Evolutionary conservation across 2,329 filamentous ascomycete genomes (phyloP).

Genomic region (Ilyonectria sp.): DNA sequence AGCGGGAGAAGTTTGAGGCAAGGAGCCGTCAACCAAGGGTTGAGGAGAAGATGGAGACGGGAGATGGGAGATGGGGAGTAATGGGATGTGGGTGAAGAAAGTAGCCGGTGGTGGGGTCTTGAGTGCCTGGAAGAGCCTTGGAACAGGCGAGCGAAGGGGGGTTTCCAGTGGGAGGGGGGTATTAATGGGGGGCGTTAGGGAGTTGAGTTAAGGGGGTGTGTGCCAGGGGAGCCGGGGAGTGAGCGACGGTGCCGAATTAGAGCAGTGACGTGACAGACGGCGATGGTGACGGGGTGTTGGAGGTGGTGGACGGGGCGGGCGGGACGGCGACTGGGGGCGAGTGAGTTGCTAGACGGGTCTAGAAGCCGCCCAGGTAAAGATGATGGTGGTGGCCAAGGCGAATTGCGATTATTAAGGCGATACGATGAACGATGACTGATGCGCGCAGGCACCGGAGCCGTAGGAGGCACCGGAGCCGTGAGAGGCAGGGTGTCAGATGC

Average conservation of each 20-base stretch:
- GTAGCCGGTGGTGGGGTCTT: conserved; percentile 47
- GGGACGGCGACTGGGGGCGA: not conserved
- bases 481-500: no score
- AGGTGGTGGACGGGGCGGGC: not conserved
- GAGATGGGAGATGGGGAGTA: conserved; percentile 24
- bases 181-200: conserved; percentile 32
- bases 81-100: conserved; percentile 35
- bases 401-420: not conserved
- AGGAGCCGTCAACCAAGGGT: conserved; percentile 33
- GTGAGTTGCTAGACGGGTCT: not conserved
- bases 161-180: conserved; percentile 31
- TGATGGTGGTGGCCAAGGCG: not conserved
- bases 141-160: conserved; percentile 43
- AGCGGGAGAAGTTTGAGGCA: conserved; percentile 11
- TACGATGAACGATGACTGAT: not conserved
- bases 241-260: conserved; percentile 16
- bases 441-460: not conserved
- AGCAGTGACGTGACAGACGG: conserved; percentile 3
- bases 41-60: conserved; percentile 33
- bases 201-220: conserved; percentile 23
- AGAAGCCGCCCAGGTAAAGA: not conserved
- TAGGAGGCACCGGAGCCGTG: no score
- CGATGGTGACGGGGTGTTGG: not conserved
- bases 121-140: conserved; percentile 46
- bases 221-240: conserved; percentile 14